Evolutionary conservation across 371 early-diverging fungal species (phyloP), one percentile per base, ranked within the genome.

Genomic region (Mortierella sp.): DNA sequence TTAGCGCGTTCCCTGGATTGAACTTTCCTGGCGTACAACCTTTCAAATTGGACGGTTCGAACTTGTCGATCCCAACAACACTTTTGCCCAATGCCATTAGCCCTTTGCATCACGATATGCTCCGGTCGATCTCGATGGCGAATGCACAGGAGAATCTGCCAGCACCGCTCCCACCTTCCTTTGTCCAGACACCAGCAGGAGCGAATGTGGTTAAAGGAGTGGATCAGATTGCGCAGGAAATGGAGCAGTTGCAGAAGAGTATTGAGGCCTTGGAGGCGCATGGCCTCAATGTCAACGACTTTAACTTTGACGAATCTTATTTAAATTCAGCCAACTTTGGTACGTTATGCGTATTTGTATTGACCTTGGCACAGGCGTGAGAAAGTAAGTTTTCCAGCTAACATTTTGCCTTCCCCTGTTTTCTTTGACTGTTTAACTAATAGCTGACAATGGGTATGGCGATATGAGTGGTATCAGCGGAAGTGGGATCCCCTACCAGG

Each of bases 21-120:
- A 78, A 76, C 68, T 84, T 55, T 41, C 49, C 46, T 29, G 65
- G 54, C 46, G 81, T 1, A 29, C 70, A 60, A 44, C 56, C 71
- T 0, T 77, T 83, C 54, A 78, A 82, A 63, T 58, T 83, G 27
- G 83, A 83, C n/a, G 70, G 75, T 7, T 75, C 84, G 0, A 80
- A 75, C 43, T 75, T 84, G 1, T 44, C 71, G 21, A 84, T 84
- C 35, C 84, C 84, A 29, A 80, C 84, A 24, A 58, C 78, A 5
- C 75, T 84, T 3, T 75, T 84, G 58, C 84, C 84, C 2, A 84
- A 80, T 49, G 70, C 72, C 0, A 44, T 84, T 16, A 75, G 75
- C 3, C 77, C 84, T 4, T 65, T 77, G 14, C 84, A 84, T 24
- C 84, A 84, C 6, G 84, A 84, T 18, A 77, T 84, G 72, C 77